phyloP scores from a whole-genome alignment of 805 yeast genomes.

The Ascoidea rubescens region DNA sequence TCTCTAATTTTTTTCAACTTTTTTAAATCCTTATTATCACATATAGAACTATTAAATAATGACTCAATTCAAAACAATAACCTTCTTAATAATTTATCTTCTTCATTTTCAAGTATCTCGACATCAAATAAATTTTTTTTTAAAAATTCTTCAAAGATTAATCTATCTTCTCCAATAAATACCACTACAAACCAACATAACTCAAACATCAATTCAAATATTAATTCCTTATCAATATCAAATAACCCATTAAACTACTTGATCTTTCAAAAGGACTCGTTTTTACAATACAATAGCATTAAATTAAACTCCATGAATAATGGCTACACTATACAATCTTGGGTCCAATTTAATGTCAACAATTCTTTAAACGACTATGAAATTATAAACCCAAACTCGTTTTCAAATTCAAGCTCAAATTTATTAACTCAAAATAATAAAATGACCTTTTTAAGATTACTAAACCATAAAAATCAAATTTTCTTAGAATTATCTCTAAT shows the following conservation, averaged over 20 bases:
- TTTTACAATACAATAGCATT: conserved; percentile 4
- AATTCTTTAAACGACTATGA: conserved; percentile 4
- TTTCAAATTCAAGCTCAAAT: neutral
- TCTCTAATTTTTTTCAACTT: neutral
- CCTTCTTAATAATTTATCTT: too few relatives aligned
- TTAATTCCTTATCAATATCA: neutral
- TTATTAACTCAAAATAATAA: neutral
- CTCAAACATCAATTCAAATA: neutral
- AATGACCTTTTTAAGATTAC: conserved; percentile 4
- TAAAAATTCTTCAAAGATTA: too few relatives aligned
- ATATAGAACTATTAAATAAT: conserved; percentile 1
- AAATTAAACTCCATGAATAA: conserved; percentile 2
- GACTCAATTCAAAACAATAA: neutral
- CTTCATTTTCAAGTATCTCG: neutral
- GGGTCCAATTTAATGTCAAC: conserved; percentile 22
- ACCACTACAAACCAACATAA: neutral
- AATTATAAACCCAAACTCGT: neutral
- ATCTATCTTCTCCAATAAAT: conserved; percentile 3
- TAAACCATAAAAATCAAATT: conserved; percentile 2
- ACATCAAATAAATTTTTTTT: too few relatives aligned
- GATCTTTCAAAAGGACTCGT: conserved; percentile 1
- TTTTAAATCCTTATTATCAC: conserved; percentile 1
- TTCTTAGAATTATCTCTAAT: conserved; percentile 6
- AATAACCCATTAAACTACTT: conserved; percentile 6
- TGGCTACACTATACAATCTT: conserved; percentile 23